A percentile compares a stretch with the other conserved stretches of the same genome.
These are phyloP conservation scores for Lagenidium sp. DNA, from an alignment of 352 stramenopile species.

Conservation along the genomic window DNA sequence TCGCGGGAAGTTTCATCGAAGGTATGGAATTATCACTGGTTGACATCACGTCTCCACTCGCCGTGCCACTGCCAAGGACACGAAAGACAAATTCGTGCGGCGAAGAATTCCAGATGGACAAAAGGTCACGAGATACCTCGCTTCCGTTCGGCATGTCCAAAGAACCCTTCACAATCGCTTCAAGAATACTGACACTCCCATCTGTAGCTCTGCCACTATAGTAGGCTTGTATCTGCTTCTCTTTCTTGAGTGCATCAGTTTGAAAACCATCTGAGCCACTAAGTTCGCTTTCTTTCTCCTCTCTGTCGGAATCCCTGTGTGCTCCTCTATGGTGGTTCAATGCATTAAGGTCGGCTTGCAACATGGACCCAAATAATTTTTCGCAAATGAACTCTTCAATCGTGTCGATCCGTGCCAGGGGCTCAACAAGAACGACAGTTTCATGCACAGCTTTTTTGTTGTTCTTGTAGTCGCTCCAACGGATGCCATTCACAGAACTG, in stretches of 20 bases:
- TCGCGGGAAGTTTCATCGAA: too few relatives aligned
- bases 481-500: too few relatives aligned
- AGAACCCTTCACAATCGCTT: conserved; percentile 58
- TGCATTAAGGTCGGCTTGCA: too few relatives aligned
- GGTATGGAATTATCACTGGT: too few relatives aligned
- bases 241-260: conserved; percentile 7
- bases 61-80: conserved; percentile 16
- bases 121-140: too few relatives aligned
- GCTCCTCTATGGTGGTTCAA: too few relatives aligned
- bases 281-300: conserved; percentile 19
- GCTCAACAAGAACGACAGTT: conserved; percentile 67
- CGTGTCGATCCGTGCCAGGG: conserved; percentile 62
- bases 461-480: too few relatives aligned
- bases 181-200: conserved; percentile 45
- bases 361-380: conserved; percentile 53
- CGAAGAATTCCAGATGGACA: conserved; percentile 34
- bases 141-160: too few relatives aligned
- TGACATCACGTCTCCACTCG: too few relatives aligned
- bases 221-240: conserved; percentile 22
- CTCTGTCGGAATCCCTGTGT: conserved; percentile 14
- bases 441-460: conserved; percentile 42
- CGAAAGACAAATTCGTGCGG: conserved; percentile 60
- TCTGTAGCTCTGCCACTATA: conserved; percentile 25
- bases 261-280: conserved; percentile 9
- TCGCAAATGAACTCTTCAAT: conserved; percentile 72